Conservation (phyloP, 2,329 filamentous ascomycete genomes). For the Fusarium aywerte region DNA sequence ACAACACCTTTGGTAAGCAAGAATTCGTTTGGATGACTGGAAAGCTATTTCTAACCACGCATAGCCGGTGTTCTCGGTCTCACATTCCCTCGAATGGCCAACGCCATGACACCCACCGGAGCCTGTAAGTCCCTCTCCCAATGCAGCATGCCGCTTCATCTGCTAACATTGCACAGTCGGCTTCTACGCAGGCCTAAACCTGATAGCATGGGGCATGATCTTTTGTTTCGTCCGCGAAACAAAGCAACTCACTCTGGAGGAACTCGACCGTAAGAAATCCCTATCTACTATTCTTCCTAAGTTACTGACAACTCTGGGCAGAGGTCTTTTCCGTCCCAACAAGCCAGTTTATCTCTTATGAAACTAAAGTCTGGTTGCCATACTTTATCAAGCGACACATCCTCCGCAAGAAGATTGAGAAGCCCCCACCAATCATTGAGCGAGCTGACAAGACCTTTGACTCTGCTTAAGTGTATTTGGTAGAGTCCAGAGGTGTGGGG, state of each 20-base stretch:
- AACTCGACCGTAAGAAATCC: conserved; percentile 52
- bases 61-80: conserved; percentile 46
- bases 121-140: conserved; percentile 38
- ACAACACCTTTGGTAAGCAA: conserved; percentile 47
- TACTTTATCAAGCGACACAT: conserved; percentile 54
- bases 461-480: conserved; percentile 3
- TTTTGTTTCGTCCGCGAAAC: conserved; percentile 63
- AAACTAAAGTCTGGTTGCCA: conserved; percentile 49
- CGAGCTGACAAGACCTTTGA: conserved; percentile 17
- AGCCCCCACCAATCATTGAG: conserved; percentile 49
- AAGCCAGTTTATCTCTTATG: conserved; percentile 48
- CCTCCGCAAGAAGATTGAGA: conserved; percentile 48
- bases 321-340: conserved; percentile 50
- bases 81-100: conserved; percentile 50
- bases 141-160: rapidly evolving
- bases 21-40: rapidly evolving
- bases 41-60: conserved; percentile 4
- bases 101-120: conserved; percentile 49
- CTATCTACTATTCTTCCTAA: rapidly evolving
- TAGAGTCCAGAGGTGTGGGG: too few species aligned
- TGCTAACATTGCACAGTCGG: conserved; percentile 46
- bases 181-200: conserved; percentile 60
- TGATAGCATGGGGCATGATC: conserved; percentile 59
- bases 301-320: neutral
- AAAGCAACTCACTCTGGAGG: conserved; percentile 62